Base-by-base conservation (phyloP, 2,329 filamentous ascomycete species). In the Hypoxylon sp. region DNA sequence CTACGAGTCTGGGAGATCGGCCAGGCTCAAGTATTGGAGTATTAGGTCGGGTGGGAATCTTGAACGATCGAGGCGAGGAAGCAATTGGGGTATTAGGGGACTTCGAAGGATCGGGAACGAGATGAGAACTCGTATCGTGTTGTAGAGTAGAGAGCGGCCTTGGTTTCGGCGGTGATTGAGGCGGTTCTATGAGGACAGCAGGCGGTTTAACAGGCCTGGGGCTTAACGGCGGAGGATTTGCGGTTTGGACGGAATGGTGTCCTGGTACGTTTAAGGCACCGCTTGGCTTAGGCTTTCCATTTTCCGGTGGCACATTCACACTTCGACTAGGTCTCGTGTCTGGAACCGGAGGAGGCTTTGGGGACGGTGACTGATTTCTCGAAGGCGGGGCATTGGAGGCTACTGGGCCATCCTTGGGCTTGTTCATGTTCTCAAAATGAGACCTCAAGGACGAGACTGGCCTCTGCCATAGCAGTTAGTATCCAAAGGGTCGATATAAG, bases 361-460 rank as follows among this genome's bases (percentile, higher is more conserved):
- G 81, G 62, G 65, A 81, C 33, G 65, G 75, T 31, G 69, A 81
- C 69, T 70, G 65, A 67, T 76, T 77, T 53, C 78, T 78, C 42
- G 79, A 70, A 17, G 78, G 74, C 37, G 67, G 48, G 35, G 67
- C 24, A 35, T 75, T 33, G 37, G 74, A 73, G 31, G 74, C 67
- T 31, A 80, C 79, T 62, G 82, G 77, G 22, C 67, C 57, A 66
- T 83, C 79, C 62, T 82, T 82, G 59, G 79, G 71, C 77, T 84
- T 87, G 71, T 86, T 84, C 83, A 95, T 89, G 77, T 91, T 93
- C 83, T 96, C 93, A 79, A 95, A 96, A 74, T 92, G 90, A 70
- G 92, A 93, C 69, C 91, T 87, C 67, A 96, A 84, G 57, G 92
- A 94, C 57, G 93, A 96, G 55, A 96, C 92, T 26, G 93, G 92